These are phyloP conservation scores for Cercospora berteroae DNA, from an alignment of 2,329 filamentous ascomycete genomes.

Conservation along the genomic window DNA sequence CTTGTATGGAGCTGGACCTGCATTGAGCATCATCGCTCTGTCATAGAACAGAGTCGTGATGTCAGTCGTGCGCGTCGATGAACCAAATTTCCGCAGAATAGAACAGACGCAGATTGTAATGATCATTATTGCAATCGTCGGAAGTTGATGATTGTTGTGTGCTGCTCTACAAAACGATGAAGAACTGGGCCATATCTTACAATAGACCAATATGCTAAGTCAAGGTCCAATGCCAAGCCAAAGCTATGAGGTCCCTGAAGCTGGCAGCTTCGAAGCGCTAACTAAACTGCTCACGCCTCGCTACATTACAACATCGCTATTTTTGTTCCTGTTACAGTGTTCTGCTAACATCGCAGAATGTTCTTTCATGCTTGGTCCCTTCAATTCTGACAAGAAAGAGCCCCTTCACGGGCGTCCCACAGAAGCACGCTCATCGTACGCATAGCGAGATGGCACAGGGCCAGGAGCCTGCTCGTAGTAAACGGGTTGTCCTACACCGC, in stretches of 20 bases:
- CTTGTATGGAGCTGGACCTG: not conserved
- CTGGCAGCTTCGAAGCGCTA: not conserved
- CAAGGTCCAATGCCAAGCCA: not conserved
- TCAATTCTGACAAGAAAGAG: not conserved
- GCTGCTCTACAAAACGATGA: not conserved
- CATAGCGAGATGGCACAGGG: slow-evolving; percentile 13
- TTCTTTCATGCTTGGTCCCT: not conserved
- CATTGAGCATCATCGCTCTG: slow-evolving; percentile 2
- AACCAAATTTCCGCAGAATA: not conserved
- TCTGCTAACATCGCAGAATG: not conserved
- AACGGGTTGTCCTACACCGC: slow-evolving; percentile 19
- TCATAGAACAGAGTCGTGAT: slow-evolving; percentile 13
- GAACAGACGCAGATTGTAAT: not conserved
- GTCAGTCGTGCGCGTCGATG: not conserved
- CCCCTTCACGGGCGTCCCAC: slow-evolving; percentile 18
- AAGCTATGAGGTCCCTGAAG: not conserved
- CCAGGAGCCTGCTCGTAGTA: slow-evolving; percentile 17
- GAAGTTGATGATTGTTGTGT: not conserved
- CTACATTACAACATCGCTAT: not conserved
- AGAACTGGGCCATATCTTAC: not conserved
- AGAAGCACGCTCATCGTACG: slow-evolving; percentile 26
- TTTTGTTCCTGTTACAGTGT: not conserved
- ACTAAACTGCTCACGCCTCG: not conserved
- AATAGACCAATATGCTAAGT: not conserved
- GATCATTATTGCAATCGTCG: not conserved